A percentile compares a stretch with the other conserved stretches of the same genome.
Conservation (phyloP, 2,329 filamentous ascomycete genomes). For the Fusarium kyushuense region DNA sequence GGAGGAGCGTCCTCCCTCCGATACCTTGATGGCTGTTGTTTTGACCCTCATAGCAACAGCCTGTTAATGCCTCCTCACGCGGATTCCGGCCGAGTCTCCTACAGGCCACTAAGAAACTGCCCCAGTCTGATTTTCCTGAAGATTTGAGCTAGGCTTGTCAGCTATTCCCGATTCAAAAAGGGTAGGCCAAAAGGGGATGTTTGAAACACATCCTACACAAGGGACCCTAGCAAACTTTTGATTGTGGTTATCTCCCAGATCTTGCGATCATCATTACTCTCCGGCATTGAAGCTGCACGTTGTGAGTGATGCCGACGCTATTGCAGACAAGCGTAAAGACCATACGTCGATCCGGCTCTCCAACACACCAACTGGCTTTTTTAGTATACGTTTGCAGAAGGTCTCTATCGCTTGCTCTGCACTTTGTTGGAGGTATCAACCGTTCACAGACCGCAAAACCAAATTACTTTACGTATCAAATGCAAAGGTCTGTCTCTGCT, state of each 20-base stretch:
- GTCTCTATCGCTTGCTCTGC: not conserved
- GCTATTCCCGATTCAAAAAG: conserved; percentile 39
- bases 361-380: conserved; percentile 2
- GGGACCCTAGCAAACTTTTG: conserved; percentile 39
- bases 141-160: conserved; percentile 24
- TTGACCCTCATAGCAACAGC: conserved; percentile 23
- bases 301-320: conserved; percentile 38
- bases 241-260: conserved; percentile 44
- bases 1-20: not conserved
- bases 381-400: conserved; percentile 2
- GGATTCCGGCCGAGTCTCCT: conserved; percentile 37
- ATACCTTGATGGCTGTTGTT: conserved; percentile 3
- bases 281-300: conserved; percentile 36
- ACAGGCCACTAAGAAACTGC: conserved; percentile 8
- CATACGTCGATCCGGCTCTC: conserved; percentile 37
- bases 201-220: conserved; percentile 43
- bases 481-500: conserved; percentile 9
- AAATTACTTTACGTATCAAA: conserved; percentile 23
- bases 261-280: conserved; percentile 33
- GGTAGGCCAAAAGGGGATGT: conserved; percentile 38
- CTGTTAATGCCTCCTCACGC: conserved; percentile 23
- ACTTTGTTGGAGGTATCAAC: not conserved
- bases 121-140: conserved; percentile 12
- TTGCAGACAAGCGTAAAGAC: conserved; percentile 26
- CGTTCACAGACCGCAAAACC: not conserved